A percentile compares a stretch with the other conserved stretches of the same genome.
phyloP scores from a whole-genome alignment of 2,329 filamentous ascomycete genomes.

The Penicillium sp. region DNA sequence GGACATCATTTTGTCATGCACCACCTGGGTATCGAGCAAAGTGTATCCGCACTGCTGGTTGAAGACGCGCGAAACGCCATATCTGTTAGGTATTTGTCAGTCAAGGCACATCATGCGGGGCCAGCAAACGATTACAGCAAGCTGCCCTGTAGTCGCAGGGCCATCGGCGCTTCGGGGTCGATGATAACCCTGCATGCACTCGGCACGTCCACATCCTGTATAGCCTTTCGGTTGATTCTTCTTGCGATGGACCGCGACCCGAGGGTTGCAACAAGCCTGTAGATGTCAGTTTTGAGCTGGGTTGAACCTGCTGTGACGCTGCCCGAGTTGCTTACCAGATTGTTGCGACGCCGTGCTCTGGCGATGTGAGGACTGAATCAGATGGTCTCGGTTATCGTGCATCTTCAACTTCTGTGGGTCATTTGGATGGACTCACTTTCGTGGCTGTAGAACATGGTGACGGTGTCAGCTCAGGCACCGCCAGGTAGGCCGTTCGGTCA shows the following conservation, averaged over 20 bases:
- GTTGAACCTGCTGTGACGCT: background rate
- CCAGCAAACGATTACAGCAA: constrained; percentile 58
- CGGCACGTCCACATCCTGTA: constrained; percentile 78
- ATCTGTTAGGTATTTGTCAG: constrained; percentile 41
- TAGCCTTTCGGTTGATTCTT: constrained; percentile 77
- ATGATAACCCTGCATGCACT: constrained; percentile 88
- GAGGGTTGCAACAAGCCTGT: constrained; percentile 85
- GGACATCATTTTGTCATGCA: constrained; percentile 66
- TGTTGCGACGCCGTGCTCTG: constrained; percentile 87
- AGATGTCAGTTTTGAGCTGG: constrained; percentile 21
- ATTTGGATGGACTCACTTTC: constrained; percentile 61
- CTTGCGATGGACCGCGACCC: constrained; percentile 66
- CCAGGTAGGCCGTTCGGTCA: background rate
- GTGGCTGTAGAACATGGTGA: constrained; percentile 86
- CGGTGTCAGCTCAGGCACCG: background rate
- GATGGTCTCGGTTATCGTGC: background rate
- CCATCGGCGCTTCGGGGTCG: constrained; percentile 78
- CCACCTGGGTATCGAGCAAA: constrained; percentile 70
- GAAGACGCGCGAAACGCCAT: constrained; percentile 79
- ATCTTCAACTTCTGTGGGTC: background rate
- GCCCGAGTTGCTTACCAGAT: constrained; percentile 64
- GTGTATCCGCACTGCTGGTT: constrained; percentile 83
- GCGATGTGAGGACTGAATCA: constrained; percentile 66
- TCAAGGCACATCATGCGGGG: constrained; percentile 8
- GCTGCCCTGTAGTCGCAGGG: constrained; percentile 81